phyloP scores from a whole-genome alignment of 345 rosid genomes.

The Stellera chamaejasme region DNA sequence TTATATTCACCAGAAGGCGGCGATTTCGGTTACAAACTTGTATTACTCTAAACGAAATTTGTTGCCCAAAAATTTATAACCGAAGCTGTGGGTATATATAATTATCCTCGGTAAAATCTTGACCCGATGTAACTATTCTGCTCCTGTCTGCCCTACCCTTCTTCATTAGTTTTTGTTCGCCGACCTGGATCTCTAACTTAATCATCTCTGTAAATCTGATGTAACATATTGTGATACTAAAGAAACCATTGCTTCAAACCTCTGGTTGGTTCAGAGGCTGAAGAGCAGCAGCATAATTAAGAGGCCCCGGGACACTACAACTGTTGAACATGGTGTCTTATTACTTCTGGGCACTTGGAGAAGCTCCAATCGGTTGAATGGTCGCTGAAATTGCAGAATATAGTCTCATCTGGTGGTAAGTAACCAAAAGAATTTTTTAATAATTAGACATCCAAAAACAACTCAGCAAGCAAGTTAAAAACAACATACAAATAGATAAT shows the following conservation, averaged over 20 bases:
- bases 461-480: neutral
- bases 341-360: conserved; percentile 92
- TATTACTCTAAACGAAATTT: no score
- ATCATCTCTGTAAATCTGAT: no score
- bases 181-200: no score
- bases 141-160: no score
- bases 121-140: no score
- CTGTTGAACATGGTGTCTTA: conserved; percentile 52
- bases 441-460: neutral
- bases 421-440: conserved; percentile 8
- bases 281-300: neutral
- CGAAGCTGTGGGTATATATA: no score
- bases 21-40: no score
- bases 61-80: no score
- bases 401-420: conserved; percentile 60
- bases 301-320: conserved; percentile 4
- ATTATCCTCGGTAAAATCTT: no score
- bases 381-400: conserved; percentile 68
- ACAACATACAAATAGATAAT: neutral
- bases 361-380: conserved; percentile 79
- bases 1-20: no score
- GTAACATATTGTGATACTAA: no score
- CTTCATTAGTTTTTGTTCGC: no score
- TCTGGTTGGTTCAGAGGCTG: neutral
- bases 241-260: neutral